These are phyloP conservation scores for Boletellus ananas DNA, from an alignment of 768 basidiomycete species.

Conservation along the genomic window DNA sequence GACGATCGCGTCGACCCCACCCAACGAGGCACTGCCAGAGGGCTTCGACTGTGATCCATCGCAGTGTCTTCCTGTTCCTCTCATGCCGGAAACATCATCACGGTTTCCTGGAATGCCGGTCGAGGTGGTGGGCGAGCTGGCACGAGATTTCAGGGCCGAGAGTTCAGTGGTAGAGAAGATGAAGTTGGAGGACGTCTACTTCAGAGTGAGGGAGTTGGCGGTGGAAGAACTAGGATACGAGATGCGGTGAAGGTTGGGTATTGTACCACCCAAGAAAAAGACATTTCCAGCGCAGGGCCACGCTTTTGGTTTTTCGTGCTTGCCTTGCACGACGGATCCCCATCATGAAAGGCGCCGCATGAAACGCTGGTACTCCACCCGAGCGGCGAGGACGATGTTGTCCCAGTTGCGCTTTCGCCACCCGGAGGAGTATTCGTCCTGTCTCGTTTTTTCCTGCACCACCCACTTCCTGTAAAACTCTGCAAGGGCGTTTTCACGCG, in stretches of 20 bases:
- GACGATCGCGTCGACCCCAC: slow-evolving; percentile 21
- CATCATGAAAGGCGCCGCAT: slow-evolving; percentile 28
- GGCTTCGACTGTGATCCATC: slow-evolving; percentile 55
- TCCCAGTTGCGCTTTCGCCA: slow-evolving; percentile 63
- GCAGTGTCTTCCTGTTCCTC: slow-evolving; percentile 57
- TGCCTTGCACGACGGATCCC: too few species aligned
- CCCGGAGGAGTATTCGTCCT: slow-evolving; percentile 58
- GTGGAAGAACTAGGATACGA: slow-evolving; percentile 44
- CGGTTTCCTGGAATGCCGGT: slow-evolving; percentile 72
- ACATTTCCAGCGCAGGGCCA: too few species aligned
- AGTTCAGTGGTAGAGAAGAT: slow-evolving; percentile 54
- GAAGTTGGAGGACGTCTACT: slow-evolving; percentile 55
- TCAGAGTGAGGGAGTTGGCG: slow-evolving; percentile 61
- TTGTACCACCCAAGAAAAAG: background rate
- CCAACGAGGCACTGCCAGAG: slow-evolving; percentile 37
- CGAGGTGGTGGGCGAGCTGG: slow-evolving; percentile 58
- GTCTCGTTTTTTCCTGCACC: slow-evolving; percentile 56
- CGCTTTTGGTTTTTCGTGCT: too few species aligned
- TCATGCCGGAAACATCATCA: slow-evolving; percentile 55
- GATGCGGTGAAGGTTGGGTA: slow-evolving; percentile 12
- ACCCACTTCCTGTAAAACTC: slow-evolving; percentile 76
- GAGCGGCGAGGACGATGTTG: slow-evolving; percentile 54
- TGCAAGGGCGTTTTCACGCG: slow-evolving; percentile 67
- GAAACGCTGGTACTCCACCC: slow-evolving; percentile 49
- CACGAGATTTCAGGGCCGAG: slow-evolving; percentile 60